phyloP scores from a whole-genome alignment of 78 protist genomes.

The Protostelium mycophagum region DNA sequence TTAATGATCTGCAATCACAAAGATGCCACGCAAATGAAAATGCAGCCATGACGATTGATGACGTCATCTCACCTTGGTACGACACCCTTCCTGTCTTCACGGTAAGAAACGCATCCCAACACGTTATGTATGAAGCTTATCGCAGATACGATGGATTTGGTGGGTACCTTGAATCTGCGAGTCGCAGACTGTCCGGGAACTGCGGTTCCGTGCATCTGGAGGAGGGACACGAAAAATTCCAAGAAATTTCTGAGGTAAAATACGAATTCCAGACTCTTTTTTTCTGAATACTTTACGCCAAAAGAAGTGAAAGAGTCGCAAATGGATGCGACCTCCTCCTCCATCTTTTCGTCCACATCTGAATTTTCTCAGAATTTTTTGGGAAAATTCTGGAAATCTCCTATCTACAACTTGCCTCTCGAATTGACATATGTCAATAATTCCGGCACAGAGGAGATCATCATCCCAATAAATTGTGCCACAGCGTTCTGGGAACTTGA shows the following conservation, averaged over 20 bases:
- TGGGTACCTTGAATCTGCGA: neutral
- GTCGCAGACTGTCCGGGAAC: neutral
- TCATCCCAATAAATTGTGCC: neutral
- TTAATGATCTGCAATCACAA: no score
- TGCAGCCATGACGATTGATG: no score
- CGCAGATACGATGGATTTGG: neutral
- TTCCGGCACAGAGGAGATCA: neutral
- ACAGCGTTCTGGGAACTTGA: neutral
- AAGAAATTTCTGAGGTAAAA: neutral
- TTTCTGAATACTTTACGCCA: neutral
- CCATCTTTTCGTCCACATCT: neutral
- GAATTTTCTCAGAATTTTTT: neutral
- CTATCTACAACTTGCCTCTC: neutral
- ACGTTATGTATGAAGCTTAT: neutral
- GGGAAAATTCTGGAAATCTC: no score
- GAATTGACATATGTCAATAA: neutral
- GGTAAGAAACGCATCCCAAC: neutral
- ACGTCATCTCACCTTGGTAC: no score
- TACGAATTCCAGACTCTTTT: neutral
- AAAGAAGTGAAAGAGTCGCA: neutral
- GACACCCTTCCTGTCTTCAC: no score
- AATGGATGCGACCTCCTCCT: neutral
- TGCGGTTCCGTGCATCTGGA: neutral
- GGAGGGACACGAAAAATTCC: neutral
- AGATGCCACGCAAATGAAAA: no score